Evolutionary conservation across 1,284 basidiomycete genomes (phyloP).

Genomic region (Rhodotorula sp.): DNA sequence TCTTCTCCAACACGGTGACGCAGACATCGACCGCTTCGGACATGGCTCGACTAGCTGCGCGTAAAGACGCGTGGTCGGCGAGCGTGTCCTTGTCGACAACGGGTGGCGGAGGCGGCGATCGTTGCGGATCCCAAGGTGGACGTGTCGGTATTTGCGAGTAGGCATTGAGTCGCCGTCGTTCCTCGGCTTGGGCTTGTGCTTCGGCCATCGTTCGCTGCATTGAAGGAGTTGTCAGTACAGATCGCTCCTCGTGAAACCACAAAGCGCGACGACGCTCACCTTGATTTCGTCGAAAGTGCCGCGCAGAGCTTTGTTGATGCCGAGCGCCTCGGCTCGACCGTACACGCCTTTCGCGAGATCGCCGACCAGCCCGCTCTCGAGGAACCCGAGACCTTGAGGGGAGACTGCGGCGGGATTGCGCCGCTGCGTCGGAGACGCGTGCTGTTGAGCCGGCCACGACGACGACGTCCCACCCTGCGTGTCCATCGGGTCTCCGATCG

Average conservation of each 20-base stretch:
- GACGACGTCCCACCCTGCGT: background rate
- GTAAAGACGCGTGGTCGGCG: slow-evolving; percentile 24
- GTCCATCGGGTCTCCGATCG: slow-evolving; percentile 8
- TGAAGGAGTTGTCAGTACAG: background rate
- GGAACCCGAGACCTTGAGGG: slow-evolving; percentile 15
- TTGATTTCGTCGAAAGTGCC: slow-evolving; percentile 40
- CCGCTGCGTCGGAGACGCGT: background rate
- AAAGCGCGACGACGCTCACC: slow-evolving; percentile 12
- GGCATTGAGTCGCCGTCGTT: slow-evolving; percentile 3
- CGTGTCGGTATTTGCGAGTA: slow-evolving; percentile 38
- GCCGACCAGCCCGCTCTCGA: slow-evolving; percentile 25
- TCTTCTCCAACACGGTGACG: slow-evolving; percentile 30
- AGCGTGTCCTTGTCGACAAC: slow-evolving; percentile 27
- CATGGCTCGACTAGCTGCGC: slow-evolving; percentile 26
- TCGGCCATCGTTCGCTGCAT: slow-evolving; percentile 26
- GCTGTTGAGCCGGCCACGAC: background rate
- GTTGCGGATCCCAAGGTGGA: slow-evolving; percentile 33
- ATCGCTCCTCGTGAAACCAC: no score
- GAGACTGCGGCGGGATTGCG: background rate
- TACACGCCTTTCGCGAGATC: slow-evolving; percentile 43
- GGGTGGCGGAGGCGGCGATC: slow-evolving; percentile 9
- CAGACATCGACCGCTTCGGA: slow-evolving; percentile 36
- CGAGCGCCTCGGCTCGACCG: slow-evolving; percentile 42
- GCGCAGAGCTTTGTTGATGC: slow-evolving; percentile 42
- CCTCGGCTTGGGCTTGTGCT: slow-evolving; percentile 36